phyloP scores from a whole-genome alignment of 2,329 filamentous ascomycete genomes.

The Amylocarpus encephaloides region DNA sequence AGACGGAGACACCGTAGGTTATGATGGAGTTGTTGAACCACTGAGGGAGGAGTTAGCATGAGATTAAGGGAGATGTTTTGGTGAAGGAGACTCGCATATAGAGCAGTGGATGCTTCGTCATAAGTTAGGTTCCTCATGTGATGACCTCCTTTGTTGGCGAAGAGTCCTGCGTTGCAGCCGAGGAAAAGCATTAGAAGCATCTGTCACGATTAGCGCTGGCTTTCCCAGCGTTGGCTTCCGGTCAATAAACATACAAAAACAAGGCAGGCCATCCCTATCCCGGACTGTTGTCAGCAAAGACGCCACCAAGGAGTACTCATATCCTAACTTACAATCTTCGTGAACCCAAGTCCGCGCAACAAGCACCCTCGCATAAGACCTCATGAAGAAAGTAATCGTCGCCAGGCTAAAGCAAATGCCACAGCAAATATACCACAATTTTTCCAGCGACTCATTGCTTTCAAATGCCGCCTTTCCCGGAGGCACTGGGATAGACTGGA shows the following conservation, averaged over 20 bases:
- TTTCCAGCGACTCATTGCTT: too few relatives aligned
- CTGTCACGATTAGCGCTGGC: neutral
- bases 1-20: neutral
- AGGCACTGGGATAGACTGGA: too few relatives aligned
- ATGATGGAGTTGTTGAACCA: slow-evolving; percentile 1
- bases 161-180: neutral
- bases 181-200: neutral
- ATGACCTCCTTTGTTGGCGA: neutral
- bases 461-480: too few relatives aligned
- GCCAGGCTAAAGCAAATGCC: too few relatives aligned
- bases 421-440: too few relatives aligned
- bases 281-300: neutral
- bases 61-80: neutral
- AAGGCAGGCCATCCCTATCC: neutral
- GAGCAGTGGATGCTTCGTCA: neutral
- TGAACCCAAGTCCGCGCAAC: neutral
- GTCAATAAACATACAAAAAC: neutral
- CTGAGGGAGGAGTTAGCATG: neutral
- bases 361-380: too few relatives aligned
- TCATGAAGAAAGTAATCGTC: too few relatives aligned
- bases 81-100: neutral
- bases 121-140: neutral
- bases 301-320: neutral
- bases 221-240: neutral
- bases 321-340: neutral